Percentiles rank a stretch among this genome's conserved stretches.
These are phyloP conservation scores for Leishmania lainsoni DNA, from an alignment of 208 protist species.

Conservation along the genomic window DNA sequence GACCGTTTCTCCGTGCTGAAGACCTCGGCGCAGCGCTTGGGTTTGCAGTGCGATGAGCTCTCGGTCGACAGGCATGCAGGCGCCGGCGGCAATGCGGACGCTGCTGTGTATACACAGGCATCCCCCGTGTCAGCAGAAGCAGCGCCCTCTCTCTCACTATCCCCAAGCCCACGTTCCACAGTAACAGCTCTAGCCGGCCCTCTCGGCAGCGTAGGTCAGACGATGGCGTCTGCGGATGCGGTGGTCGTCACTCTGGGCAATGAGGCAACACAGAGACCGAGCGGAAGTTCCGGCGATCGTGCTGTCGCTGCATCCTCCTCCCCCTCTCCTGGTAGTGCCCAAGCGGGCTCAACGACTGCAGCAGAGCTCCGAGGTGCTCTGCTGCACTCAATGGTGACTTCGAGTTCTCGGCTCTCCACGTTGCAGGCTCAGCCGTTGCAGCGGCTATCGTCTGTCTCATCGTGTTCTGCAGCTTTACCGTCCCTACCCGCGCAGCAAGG, in stretches of 20 bases:
- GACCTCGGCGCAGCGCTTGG: constrained; percentile 4
- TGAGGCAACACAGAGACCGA: no score
- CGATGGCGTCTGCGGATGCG: not conserved
- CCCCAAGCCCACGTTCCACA: not conserved
- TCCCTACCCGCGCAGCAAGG: not conserved
- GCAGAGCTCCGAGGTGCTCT: constrained; percentile 11
- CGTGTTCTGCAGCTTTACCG: not conserved
- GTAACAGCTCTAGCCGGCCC: not conserved
- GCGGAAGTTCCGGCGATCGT: not conserved
- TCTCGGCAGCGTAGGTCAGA: not conserved
- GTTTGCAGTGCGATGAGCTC: constrained; percentile 11
- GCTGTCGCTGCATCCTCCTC: not conserved
- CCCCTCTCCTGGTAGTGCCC: not conserved
- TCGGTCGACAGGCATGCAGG: not conserved
- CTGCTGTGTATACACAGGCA: not conserved
- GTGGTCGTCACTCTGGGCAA: not conserved
- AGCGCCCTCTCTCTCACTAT: not conserved
- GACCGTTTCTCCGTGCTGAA: not conserved
- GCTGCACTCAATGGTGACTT: constrained; percentile 2
- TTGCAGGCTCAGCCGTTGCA: not conserved
- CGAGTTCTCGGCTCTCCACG: not conserved
- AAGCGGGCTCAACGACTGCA: not conserved
- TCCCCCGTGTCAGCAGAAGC: not conserved
- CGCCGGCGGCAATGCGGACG: not conserved
- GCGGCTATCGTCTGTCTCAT: not conserved